Conservation (phyloP, 2,329 filamentous ascomycete genomes). For the Tolypocladium capitatum region DNA sequence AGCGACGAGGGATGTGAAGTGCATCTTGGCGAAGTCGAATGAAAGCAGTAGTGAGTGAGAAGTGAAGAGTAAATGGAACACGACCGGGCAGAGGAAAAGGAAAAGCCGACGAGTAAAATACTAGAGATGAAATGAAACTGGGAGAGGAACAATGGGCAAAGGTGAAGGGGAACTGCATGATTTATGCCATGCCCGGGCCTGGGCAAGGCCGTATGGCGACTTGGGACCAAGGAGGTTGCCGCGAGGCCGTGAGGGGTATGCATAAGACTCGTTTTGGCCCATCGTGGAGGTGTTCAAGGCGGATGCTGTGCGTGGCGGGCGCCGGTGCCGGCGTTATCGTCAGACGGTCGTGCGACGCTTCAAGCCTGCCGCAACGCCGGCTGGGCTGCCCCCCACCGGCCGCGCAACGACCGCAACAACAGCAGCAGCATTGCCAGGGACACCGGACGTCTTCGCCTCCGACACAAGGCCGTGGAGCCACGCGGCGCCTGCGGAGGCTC, state of each 20-base stretch:
- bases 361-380: too few relatives aligned
- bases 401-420: background rate
- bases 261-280: conserved; percentile 8
- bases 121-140: background rate
- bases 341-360: background rate
- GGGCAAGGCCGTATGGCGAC: background rate
- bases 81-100: background rate
- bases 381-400: background rate
- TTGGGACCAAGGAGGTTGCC: conserved; percentile 3
- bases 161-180: background rate
- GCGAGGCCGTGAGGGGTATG: background rate
- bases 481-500: background rate
- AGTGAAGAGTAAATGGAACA: background rate
- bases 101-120: background rate
- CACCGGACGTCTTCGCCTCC: background rate
- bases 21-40: conserved; percentile 29
- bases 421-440: background rate
- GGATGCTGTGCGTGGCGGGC: background rate
- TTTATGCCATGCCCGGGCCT: background rate
- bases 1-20: conserved; percentile 32
- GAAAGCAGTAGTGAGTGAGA: background rate
- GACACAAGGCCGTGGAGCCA: conserved; percentile 4
- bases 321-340: background rate
- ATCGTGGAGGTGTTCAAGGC: conserved; percentile 1
- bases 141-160: background rate